Conservation (phyloP, 768 basidiomycete genomes). For the Podaxis rugospora region DNA sequence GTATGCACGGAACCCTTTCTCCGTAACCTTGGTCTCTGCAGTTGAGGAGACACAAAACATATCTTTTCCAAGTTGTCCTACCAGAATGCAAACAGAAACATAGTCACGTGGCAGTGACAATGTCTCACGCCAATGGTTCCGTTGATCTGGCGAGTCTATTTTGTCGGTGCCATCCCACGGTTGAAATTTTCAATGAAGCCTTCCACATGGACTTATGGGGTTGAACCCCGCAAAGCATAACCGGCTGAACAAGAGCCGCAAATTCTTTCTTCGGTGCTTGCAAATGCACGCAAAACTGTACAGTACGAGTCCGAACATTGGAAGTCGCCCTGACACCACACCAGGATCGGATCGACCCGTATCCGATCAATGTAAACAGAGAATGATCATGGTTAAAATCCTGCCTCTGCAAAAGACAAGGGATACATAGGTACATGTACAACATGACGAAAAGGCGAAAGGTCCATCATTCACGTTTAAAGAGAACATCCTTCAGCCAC, state of each 20-base stretch:
- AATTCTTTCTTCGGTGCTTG: background rate
- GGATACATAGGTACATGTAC: background rate
- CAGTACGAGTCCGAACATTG: background rate
- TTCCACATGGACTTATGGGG: background rate
- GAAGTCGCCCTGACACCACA: background rate
- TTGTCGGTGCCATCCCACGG: conserved; percentile 4
- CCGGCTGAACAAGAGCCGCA: background rate
- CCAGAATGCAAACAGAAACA: background rate
- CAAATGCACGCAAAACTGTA: background rate
- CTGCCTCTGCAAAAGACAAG: background rate
- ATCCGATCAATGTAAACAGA: background rate
- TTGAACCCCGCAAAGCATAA: background rate
- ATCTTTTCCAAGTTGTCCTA: background rate
- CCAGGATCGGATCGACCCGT: background rate
- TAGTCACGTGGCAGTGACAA: background rate
- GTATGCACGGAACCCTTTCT: background rate
- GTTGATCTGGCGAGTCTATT: background rate
- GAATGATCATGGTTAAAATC: background rate
- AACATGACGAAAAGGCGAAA: background rate
- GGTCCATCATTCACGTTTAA: background rate
- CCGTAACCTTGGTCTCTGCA: background rate
- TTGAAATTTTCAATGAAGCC: conserved; percentile 9
- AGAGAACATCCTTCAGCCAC: conserved; percentile 23
- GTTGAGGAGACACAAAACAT: background rate
- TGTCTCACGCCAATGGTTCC: background rate